Conservation (phyloP, 2,329 filamentous ascomycete genomes). For the Thelonectria blattea region DNA sequence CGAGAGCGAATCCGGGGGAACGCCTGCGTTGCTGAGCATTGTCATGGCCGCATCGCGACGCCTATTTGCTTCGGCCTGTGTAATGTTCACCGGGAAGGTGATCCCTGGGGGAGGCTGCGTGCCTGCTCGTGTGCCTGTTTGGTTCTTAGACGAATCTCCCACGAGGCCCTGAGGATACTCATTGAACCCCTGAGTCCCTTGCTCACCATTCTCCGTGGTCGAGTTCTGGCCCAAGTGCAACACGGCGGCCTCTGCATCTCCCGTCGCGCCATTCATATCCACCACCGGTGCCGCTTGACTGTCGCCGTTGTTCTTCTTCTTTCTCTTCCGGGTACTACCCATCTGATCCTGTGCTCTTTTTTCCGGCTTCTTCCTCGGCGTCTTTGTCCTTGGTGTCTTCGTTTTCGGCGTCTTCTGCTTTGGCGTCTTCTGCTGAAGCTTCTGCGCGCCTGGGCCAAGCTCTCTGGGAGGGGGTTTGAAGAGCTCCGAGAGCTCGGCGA, state of each 20-base stretch:
- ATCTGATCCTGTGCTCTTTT: conserved; percentile 38
- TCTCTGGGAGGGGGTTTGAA: conserved; percentile 53
- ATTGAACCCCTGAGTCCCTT: conserved; percentile 18
- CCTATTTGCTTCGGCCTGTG: conserved; percentile 56
- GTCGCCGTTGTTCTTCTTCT: conserved; percentile 36
- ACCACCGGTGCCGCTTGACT: conserved; percentile 21
- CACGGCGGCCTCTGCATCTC: not conserved
- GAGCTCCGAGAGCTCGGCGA: conserved; percentile 55
- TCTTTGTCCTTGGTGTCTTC: conserved; percentile 39
- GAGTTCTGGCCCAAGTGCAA: not conserved
- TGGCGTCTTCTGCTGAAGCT: conserved; percentile 27
- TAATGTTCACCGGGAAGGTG: conserved; percentile 42
- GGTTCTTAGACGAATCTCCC: conserved; percentile 15
- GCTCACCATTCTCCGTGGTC: conserved; percentile 16
- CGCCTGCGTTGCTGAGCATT: conserved; percentile 52
- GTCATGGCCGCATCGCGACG: conserved; percentile 55
- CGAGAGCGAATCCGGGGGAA: conserved; percentile 60
- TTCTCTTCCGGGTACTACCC: conserved; percentile 38
- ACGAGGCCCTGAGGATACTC: conserved; percentile 29
- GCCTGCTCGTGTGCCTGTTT: conserved; percentile 12
- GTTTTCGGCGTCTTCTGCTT: conserved; percentile 4
- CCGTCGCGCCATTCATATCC: not conserved
- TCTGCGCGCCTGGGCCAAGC: conserved; percentile 37
- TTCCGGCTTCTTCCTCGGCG: conserved; percentile 39
- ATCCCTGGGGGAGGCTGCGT: conserved; percentile 24